These are phyloP conservation scores for Pseudomonodictys pantanalensis DNA, from an alignment of 495 filamentous ascomycete genomes.

Conservation along the genomic window DNA sequence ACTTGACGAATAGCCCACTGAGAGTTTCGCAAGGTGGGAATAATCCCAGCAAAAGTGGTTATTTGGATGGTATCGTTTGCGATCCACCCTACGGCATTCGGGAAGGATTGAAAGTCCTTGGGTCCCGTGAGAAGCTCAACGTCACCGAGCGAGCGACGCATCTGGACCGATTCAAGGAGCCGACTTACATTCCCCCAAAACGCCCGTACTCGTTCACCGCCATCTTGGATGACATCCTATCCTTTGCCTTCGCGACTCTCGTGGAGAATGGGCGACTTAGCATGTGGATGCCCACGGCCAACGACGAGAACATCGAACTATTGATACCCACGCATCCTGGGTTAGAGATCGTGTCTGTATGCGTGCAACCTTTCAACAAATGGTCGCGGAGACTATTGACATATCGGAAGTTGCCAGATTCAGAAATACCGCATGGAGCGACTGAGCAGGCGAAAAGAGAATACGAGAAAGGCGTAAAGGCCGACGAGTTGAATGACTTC, in stretches of 20 bases:
- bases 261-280: slow-evolving; percentile 78
- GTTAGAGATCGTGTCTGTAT: slow-evolving; percentile 72
- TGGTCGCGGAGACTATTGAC: slow-evolving; percentile 48
- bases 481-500: slow-evolving; percentile 21
- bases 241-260: slow-evolving; percentile 73
- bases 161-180: slow-evolving; percentile 21
- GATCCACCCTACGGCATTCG: slow-evolving; percentile 98
- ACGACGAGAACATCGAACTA: slow-evolving; percentile 63
- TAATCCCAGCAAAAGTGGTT: slow-evolving; percentile 36
- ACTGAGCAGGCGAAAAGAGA: slow-evolving; percentile 4
- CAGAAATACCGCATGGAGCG: slow-evolving; percentile 1
- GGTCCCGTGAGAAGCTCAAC: slow-evolving; percentile 59
- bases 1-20: slow-evolving; percentile 86
- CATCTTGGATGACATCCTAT: slow-evolving; percentile 83
- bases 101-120: slow-evolving; percentile 85
- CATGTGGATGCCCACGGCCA: slow-evolving; percentile 97
- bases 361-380: slow-evolving; percentile 81
- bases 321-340: slow-evolving; percentile 73
- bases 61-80: slow-evolving; percentile 90
- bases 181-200: slow-evolving; percentile 82
- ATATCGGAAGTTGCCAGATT: slow-evolving; percentile 16
- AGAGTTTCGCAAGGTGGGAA: slow-evolving; percentile 34
- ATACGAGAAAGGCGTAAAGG: slow-evolving; percentile 21
- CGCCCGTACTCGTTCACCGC: slow-evolving; percentile 85
- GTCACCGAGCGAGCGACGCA: slow-evolving; percentile 49